Evolutionary conservation across 1,284 basidiomycete species (phyloP).

Genomic region (Mycosarcoma maydis): DNA sequence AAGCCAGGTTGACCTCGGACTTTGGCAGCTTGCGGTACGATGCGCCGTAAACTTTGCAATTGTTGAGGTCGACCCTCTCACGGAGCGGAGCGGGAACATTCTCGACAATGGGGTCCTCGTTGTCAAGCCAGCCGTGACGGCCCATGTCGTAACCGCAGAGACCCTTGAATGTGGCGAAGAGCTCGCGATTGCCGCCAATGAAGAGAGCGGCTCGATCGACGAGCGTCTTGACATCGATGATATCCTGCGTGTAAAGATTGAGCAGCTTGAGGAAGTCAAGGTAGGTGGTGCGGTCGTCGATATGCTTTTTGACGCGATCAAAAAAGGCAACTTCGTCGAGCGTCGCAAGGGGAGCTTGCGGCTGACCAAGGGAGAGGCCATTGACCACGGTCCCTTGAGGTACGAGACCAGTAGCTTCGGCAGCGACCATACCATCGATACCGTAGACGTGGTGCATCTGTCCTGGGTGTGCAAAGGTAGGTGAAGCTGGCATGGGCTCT

Average conservation of each 20-base stretch:
- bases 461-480: conserved; percentile 38
- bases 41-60: conserved; percentile 74
- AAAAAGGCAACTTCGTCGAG: conserved; percentile 93
- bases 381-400: conserved; percentile 44
- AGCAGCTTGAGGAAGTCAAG: conserved; percentile 95
- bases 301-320: conserved; percentile 85
- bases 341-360: conserved; percentile 71
- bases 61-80: conserved; percentile 64
- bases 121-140: conserved; percentile 72
- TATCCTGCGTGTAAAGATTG: conserved; percentile 91
- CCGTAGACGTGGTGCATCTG: conserved; percentile 53
- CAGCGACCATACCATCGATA: conserved; percentile 57
- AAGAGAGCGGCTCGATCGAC: conserved; percentile 87
- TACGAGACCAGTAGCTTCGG: conserved; percentile 48
- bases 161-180: conserved; percentile 86
- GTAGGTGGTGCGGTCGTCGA: conserved; percentile 87
- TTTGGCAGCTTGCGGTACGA: conserved; percentile 91
- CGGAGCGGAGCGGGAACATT: conserved; percentile 67
- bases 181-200: conserved; percentile 79
- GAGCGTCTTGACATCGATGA: conserved; percentile 85
- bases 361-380: conserved; percentile 51
- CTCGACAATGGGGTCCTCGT: conserved; percentile 68
- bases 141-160: conserved; percentile 80
- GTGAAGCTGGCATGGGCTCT: conserved; percentile 38
- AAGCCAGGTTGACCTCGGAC: conserved; percentile 85